Evolutionary conservation across 164 flowering plant genomes (phyloP).

Genomic region (Liquidambar formosana): DNA sequence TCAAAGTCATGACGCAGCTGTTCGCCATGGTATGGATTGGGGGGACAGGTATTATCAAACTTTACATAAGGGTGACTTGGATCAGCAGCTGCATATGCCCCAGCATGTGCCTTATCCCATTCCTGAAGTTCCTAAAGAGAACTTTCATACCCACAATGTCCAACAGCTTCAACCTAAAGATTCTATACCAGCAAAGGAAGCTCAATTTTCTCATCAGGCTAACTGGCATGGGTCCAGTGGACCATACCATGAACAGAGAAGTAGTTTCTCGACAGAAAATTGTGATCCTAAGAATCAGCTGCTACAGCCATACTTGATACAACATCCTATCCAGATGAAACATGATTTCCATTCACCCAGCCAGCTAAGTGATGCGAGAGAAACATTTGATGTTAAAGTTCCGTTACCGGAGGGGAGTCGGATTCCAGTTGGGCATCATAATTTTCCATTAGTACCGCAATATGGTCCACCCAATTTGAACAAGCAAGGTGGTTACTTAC

Average conservation of each 20-base stretch:
- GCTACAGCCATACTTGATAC: constrained; percentile 14
- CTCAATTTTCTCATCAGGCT: constrained; percentile 7
- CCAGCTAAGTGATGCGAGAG: constrained; percentile 16
- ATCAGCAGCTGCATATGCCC: constrained; percentile 3
- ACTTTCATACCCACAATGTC: constrained; percentile 7
- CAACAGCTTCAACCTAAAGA: constrained; percentile 14
- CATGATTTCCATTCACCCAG: constrained; percentile 19
- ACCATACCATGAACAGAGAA: constrained; percentile 13
- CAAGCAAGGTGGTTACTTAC: constrained; percentile 26
- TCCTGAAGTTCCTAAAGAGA: constrained; percentile 15
- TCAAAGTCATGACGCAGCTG: neutral
- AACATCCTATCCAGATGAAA: constrained; percentile 14
- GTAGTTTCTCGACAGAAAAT: constrained; percentile 11
- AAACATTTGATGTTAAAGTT: constrained; percentile 16
- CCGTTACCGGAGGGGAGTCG: constrained; percentile 3
- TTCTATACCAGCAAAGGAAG: constrained; percentile 13
- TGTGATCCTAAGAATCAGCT: constrained; percentile 12
- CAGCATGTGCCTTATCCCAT: neutral
- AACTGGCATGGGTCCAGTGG: constrained; percentile 14
- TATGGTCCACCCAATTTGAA: constrained; percentile 18
- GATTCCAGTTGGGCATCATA: constrained; percentile 13
- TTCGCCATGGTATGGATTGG: neutral
- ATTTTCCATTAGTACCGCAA: constrained; percentile 14
- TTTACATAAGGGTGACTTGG: neutral
- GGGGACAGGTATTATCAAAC: neutral